phyloP scores from a whole-genome alignment of 2,329 filamentous ascomycete genomes.

The Pseudogymnoascus sp. region DNA sequence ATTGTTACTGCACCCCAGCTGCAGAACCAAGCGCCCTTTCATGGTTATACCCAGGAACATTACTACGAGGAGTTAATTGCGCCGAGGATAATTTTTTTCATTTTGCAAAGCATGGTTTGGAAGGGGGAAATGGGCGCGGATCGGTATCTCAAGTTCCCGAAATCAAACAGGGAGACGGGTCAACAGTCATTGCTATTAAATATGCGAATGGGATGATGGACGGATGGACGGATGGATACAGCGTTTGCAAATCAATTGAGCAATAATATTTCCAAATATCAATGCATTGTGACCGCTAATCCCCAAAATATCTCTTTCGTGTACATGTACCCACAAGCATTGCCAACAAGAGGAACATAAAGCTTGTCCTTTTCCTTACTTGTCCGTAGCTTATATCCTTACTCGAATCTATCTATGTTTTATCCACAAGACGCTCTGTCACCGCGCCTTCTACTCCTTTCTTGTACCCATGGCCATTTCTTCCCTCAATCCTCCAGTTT shows the following conservation, averaged over 20 bases:
- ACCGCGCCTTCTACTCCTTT: not conserved
- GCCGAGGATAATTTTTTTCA: not conserved
- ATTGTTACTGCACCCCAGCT: not conserved
- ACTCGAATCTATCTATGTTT: constrained; percentile 5
- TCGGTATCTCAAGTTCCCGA: no score
- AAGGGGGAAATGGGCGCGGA: not conserved
- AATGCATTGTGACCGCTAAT: constrained; percentile 3
- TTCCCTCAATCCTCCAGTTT: not conserved
- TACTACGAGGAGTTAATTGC: not conserved
- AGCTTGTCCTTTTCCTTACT: not conserved
- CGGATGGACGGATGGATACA: not conserved
- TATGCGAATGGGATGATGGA: not conserved
- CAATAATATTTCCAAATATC: not conserved
- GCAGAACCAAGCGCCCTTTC: not conserved
- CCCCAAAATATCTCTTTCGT: not conserved
- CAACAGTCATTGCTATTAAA: not conserved
- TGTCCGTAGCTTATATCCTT: not conserved
- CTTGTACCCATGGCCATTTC: not conserved
- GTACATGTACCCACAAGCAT: constrained; percentile 7
- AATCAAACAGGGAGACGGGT: not conserved
- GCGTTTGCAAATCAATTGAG: not conserved
- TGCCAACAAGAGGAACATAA: not conserved
- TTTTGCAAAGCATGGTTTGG: not conserved
- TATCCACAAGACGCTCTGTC: not conserved
- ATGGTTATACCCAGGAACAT: not conserved